A percentile compares a stretch with the other conserved stretches of the same genome.
Evolutionary conservation across 2,329 filamentous ascomycete species (phyloP).

Genomic region (Botrytis fabae): DNA sequence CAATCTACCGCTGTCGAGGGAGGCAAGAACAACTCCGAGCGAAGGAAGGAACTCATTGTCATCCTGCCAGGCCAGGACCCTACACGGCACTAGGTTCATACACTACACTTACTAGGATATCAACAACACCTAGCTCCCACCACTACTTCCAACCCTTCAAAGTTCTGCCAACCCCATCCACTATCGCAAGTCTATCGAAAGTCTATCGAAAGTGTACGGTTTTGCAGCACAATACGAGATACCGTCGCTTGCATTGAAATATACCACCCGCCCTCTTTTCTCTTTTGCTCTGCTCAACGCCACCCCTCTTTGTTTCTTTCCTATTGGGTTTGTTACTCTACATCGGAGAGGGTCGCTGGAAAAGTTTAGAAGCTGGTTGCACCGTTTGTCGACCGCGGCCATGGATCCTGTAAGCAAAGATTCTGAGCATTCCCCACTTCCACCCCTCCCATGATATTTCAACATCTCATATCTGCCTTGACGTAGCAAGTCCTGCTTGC

Average conservation of each 20-base stretch:
- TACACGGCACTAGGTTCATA: background rate
- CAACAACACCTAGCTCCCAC: background rate
- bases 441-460: constrained; percentile 13
- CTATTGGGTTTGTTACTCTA: background rate
- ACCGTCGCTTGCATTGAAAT: background rate
- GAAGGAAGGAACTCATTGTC: background rate
- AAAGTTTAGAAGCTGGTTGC: constrained; percentile 15
- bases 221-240: background rate
- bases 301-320: background rate
- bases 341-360: background rate
- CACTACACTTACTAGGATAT: background rate
- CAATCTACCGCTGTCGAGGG: background rate
- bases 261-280: background rate
- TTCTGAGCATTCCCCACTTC: constrained; percentile 19
- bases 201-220: background rate
- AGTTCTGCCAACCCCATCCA: background rate
- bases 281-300: background rate
- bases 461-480: background rate
- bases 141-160: background rate
- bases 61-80: background rate
- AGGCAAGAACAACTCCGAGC: background rate
- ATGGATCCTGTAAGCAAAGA: constrained; percentile 29
- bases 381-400: constrained; percentile 13
- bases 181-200: background rate
- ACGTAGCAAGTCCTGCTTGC: background rate